Conservation (phyloP, 2,329 filamentous ascomycete species). For the Aspergillus fumigatiaffinis region DNA sequence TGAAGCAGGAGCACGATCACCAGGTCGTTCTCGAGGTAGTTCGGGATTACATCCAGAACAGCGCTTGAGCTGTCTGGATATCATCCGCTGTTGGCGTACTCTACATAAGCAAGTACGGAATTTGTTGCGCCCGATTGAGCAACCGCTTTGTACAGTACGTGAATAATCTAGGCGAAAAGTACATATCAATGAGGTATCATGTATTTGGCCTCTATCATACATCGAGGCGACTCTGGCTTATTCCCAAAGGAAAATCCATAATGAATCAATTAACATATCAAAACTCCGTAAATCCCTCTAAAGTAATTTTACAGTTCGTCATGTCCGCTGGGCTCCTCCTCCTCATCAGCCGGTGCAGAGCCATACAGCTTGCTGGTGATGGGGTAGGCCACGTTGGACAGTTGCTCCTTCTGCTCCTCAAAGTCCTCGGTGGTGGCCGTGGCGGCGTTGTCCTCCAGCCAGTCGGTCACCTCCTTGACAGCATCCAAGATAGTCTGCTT, state of each 20-base stretch:
- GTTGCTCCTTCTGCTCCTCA: slow-evolving; percentile 99
- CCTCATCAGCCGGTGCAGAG: slow-evolving; percentile 60
- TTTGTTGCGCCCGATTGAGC: too few relatives aligned
- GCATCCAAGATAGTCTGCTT: slow-evolving; percentile 95
- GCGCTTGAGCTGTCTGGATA: slow-evolving; percentile 6
- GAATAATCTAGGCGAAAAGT: background rate
- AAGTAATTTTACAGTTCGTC: slow-evolving; percentile 68
- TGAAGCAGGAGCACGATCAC: slow-evolving; percentile 76
- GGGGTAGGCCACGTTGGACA: slow-evolving; percentile 92
- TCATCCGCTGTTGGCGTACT: background rate
- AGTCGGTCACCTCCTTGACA: slow-evolving; percentile 94
- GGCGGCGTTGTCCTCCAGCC: slow-evolving; percentile 91
- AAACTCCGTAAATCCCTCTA: slow-evolving; percentile 37
- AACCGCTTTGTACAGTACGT: background rate
- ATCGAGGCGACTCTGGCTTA: slow-evolving; percentile 3
- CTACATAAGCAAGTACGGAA: background rate
- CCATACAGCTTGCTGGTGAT: slow-evolving; percentile 98
- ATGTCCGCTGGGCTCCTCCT: slow-evolving; percentile 66
- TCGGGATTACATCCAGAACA: slow-evolving; percentile 43
- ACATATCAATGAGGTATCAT: background rate
- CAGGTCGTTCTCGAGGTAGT: slow-evolving; percentile 69
- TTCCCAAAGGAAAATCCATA: slow-evolving; percentile 17
- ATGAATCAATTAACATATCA: slow-evolving; percentile 20
- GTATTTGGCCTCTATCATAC: background rate
- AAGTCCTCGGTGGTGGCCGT: slow-evolving; percentile 89